These are phyloP conservation scores for Peziza echinospora DNA, from an alignment of 495 filamentous ascomycete genomes.

Conservation along the genomic window DNA sequence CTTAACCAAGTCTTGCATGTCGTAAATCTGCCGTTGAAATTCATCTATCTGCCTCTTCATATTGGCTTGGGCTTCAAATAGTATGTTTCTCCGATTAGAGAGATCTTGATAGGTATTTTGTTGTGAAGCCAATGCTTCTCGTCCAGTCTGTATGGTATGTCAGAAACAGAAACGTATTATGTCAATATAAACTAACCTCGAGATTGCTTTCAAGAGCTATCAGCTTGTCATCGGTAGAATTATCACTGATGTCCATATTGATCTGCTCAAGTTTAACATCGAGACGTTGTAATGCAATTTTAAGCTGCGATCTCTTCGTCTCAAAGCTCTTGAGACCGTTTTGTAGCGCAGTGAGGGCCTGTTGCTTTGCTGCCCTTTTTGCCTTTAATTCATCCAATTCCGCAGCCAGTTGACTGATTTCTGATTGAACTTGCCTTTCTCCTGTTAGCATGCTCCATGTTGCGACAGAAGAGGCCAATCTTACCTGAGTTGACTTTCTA, in stretches of 20 bases:
- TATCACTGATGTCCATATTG: constrained; percentile 37
- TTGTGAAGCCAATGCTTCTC: too few species aligned
- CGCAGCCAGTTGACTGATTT: constrained; percentile 21
- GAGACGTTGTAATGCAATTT: constrained; percentile 33
- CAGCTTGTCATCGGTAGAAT: constrained; percentile 38
- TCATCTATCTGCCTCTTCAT: too few species aligned
- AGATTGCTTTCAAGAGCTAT: constrained; percentile 35
- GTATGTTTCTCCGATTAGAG: too few species aligned
- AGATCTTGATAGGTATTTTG: too few species aligned
- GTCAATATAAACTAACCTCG: constrained; percentile 3
- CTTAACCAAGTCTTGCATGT: too few species aligned
- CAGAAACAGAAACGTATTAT: too few species aligned
- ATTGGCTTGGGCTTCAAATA: too few species aligned
- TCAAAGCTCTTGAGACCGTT: constrained; percentile 25
- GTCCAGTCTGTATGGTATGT: too few species aligned
- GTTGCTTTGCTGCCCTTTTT: constrained; percentile 6
- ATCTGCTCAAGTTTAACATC: constrained; percentile 36
- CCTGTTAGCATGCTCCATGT: constrained; percentile 3
- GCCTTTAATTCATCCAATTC: constrained; percentile 12
- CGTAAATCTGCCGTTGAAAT: too few species aligned
- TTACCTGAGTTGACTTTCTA: constrained; percentile 41
- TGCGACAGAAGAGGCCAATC: too few species aligned
- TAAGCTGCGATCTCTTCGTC: constrained; percentile 27
- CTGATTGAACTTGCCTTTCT: constrained; percentile 23
- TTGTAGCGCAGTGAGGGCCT: constrained; percentile 10